A percentile compares a stretch with the other conserved stretches of the same genome.
Conservation (phyloP, 768 basidiomycete genomes). For the Cantharellus anzutake region DNA sequence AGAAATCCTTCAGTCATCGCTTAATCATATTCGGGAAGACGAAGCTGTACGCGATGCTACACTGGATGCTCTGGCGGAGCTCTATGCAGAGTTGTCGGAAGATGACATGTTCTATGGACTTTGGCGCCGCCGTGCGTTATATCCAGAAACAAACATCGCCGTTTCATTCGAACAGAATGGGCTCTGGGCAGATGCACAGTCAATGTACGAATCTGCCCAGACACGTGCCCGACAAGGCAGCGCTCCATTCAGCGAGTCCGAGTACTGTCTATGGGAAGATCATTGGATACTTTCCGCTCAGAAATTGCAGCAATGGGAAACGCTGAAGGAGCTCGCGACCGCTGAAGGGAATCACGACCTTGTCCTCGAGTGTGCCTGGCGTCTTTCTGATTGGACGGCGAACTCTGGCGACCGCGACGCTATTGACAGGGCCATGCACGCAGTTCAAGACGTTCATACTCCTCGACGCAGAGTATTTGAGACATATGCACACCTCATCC, state of each 20-base stretch:
- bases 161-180: slow-evolving; percentile 90
- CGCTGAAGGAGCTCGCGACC: slow-evolving; percentile 75
- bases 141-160: slow-evolving; percentile 73
- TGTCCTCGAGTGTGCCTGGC: slow-evolving; percentile 88
- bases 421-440: slow-evolving; percentile 60
- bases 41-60: slow-evolving; percentile 60
- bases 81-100: slow-evolving; percentile 90
- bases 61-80: slow-evolving; percentile 78
- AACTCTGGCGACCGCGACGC: slow-evolving; percentile 25
- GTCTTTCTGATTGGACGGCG: slow-evolving; percentile 70
- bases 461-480: slow-evolving; percentile 97
- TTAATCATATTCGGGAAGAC: slow-evolving; percentile 65
- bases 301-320: slow-evolving; percentile 97
- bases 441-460: slow-evolving; percentile 71
- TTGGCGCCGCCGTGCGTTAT: slow-evolving; percentile 81
- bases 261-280: slow-evolving; percentile 98
- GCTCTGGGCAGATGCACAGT: slow-evolving; percentile 87
- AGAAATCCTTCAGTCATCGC: slow-evolving; percentile 66
- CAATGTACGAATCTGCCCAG: slow-evolving; percentile 79
- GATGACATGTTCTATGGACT: slow-evolving; percentile 96
- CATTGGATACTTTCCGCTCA: slow-evolving; percentile 94
- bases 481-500: slow-evolving; percentile 77
- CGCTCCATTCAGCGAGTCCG: slow-evolving; percentile 81
- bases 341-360: slow-evolving; percentile 83
- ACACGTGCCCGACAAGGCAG: slow-evolving; percentile 59